Evolutionary conservation across 2,329 filamentous ascomycete species (phyloP).

Genomic region (Exserohilum rostratum): DNA sequence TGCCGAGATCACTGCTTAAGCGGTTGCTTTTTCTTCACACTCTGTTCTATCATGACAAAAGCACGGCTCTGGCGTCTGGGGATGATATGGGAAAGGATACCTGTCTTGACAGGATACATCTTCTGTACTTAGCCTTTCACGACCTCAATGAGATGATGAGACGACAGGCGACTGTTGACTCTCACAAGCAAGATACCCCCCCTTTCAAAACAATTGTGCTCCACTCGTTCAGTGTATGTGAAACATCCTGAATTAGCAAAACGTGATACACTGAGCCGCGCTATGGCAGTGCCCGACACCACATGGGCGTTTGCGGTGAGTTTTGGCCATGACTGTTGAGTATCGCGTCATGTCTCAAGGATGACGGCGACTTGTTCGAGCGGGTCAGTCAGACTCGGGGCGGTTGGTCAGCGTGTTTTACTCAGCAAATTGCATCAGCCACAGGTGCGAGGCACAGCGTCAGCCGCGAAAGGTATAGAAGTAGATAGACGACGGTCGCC

Average conservation of each 20-base stretch:
- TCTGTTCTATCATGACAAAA: constrained; percentile 42
- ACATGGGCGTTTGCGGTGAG: neutral
- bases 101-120: constrained; percentile 30
- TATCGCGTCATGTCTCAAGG: too few species aligned
- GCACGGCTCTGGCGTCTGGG: constrained; percentile 46
- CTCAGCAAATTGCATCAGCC: neutral
- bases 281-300: neutral
- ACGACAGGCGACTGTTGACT: constrained; percentile 33
- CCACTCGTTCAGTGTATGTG: neutral
- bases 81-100: constrained; percentile 39
- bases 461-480: neutral
- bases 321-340: neutral
- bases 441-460: neutral
- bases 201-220: neutral
- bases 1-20: constrained; percentile 69
- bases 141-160: constrained; percentile 41
- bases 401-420: neutral
- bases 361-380: too few species aligned
- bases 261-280: neutral
- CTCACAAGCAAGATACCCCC: constrained; percentile 21
- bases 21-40: constrained; percentile 21
- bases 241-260: constrained; percentile 3
- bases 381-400: too few species aligned
- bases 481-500: neutral
- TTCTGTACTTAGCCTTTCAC: constrained; percentile 40